Conservation (phyloP, 1,284 basidiomycete genomes). For the Heterobasidion irregulare region DNA sequence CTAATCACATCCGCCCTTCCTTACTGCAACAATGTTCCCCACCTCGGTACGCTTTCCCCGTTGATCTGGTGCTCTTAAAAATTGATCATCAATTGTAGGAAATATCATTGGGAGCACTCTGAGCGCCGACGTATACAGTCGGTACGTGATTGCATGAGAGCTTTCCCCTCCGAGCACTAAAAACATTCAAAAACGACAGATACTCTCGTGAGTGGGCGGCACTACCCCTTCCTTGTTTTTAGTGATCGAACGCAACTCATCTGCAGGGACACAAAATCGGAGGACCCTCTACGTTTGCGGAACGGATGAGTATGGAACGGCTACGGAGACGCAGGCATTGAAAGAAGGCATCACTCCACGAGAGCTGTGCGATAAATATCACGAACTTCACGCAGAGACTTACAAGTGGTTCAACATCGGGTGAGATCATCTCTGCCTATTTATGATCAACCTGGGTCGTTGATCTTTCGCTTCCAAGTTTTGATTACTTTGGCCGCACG, state of each 20-base stretch:
- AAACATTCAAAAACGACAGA: conserved; percentile 25
- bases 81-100: conserved; percentile 34
- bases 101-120: conserved; percentile 97
- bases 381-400: conserved; percentile 83
- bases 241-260: neutral
- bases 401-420: conserved; percentile 94
- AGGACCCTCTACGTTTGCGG: conserved; percentile 87
- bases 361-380: conserved; percentile 92
- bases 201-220: conserved; percentile 52
- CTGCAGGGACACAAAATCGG: conserved; percentile 64
- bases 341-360: conserved; percentile 88
- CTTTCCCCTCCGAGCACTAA: conserved; percentile 11
- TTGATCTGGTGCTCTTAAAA: conserved; percentile 2
- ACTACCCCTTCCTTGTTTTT: conserved; percentile 1
- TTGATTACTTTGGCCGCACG: conserved; percentile 96
- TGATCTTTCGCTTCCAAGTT: conserved; percentile 40
- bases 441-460: neutral
- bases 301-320: conserved; percentile 98
- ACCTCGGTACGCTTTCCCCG: conserved; percentile 58
- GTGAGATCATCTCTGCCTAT: conserved; percentile 28
- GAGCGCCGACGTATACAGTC: conserved; percentile 94
- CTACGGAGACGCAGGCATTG: conserved; percentile 94
- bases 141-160: conserved; percentile 44
- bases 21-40: conserved; percentile 99
- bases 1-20: conserved; percentile 95